These are phyloP conservation scores for Teratosphaeria zuluensis DNA, from an alignment of 2,329 filamentous ascomycete species.

Conservation along the genomic window DNA sequence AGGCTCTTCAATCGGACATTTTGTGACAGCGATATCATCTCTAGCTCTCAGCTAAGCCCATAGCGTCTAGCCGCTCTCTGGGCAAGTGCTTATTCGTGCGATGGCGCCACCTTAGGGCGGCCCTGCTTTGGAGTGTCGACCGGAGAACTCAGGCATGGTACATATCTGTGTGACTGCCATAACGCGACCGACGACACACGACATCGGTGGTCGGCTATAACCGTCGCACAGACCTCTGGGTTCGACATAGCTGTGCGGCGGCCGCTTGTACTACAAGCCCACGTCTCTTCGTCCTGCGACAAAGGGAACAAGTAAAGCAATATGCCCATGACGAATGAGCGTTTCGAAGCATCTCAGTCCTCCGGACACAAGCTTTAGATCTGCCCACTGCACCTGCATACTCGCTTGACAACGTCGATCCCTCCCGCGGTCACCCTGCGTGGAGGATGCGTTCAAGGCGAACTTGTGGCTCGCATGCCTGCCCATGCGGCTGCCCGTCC, in stretches of 20 bases:
- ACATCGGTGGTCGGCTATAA: not conserved
- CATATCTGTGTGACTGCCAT: not conserved
- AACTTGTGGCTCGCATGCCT: not conserved
- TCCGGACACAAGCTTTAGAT: not conserved
- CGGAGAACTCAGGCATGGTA: not conserved
- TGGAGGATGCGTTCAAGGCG: not conserved
- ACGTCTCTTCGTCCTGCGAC: not conserved
- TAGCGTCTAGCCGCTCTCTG: not conserved
- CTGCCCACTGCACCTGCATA: not conserved
- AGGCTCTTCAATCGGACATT: not conserved
- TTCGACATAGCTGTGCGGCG: not conserved
- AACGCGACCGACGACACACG: not conserved
- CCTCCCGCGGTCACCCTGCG: not conserved
- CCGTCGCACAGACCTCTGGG: not conserved
- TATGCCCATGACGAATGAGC: not conserved
- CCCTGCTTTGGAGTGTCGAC: not conserved
- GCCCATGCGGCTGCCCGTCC: not conserved
- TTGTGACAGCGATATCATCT: not conserved
- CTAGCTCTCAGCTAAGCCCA: not conserved
- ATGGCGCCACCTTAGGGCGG: not conserved
- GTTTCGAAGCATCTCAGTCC: not conserved
- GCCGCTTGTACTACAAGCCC: not conserved
- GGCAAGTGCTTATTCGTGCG: not conserved
- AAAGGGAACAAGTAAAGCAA: not conserved
- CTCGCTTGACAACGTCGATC: not conserved